These are phyloP conservation scores for Lentinula raphanica DNA, from an alignment of 768 basidiomycete species.

Conservation along the genomic window DNA sequence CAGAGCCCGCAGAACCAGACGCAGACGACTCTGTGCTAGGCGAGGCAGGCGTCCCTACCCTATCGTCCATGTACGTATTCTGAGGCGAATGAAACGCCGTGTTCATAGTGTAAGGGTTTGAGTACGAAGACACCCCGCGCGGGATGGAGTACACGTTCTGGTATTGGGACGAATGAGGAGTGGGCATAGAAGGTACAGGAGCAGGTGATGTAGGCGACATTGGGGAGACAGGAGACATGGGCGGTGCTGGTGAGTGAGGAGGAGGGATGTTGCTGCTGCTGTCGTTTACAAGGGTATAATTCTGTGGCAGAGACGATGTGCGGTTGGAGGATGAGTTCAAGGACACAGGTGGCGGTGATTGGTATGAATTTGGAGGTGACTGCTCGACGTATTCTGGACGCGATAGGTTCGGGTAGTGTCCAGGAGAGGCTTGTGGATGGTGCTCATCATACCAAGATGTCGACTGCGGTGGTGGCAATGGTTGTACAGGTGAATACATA, in stretches of 20 bases:
- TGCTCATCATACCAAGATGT: background rate
- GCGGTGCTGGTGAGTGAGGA: background rate
- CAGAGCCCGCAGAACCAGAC: background rate
- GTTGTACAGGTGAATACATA: background rate
- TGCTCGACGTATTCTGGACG: background rate
- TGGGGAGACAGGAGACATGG: background rate
- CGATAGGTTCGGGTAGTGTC: background rate
- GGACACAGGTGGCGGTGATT: background rate
- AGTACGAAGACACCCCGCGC: background rate
- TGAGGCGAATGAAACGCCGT: background rate
- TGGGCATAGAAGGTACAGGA: background rate
- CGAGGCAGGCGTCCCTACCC: background rate
- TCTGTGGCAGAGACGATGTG: background rate
- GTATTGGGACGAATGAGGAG: background rate
- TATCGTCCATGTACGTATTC: background rate
- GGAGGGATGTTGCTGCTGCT: background rate
- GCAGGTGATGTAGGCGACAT: background rate
- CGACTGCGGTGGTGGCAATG: background rate
- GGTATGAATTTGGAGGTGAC: background rate
- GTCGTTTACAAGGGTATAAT: background rate
- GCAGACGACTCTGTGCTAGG: background rate
- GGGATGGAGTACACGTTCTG: background rate
- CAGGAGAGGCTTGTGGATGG: background rate
- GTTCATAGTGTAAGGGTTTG: background rate
- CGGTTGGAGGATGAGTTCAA: background rate